Evolutionary conservation across 108 stramenopile species (phyloP).

Genomic region (Fragilariopsis cylindrus): DNA sequence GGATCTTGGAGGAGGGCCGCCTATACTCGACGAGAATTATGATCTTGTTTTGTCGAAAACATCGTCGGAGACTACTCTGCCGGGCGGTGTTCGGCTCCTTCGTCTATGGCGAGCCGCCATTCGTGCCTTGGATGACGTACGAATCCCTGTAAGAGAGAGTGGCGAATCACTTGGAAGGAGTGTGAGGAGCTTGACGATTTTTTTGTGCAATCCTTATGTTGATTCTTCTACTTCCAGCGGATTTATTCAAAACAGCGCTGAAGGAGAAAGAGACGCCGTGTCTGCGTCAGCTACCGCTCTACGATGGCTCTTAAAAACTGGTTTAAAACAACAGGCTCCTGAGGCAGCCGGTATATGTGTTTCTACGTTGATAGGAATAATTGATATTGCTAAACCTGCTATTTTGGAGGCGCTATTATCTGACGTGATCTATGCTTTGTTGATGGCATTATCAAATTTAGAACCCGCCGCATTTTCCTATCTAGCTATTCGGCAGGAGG

Average conservation of each 20-base stretch:
- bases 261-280: slow-evolving; percentile 43
- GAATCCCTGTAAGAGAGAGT: slow-evolving; percentile 65
- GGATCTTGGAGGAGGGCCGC: slow-evolving; percentile 74
- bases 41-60: slow-evolving; percentile 36
- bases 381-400: slow-evolving; percentile 58
- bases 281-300: slow-evolving; percentile 75
- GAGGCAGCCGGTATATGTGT: slow-evolving; percentile 80
- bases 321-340: slow-evolving; percentile 74
- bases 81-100: slow-evolving; percentile 67
- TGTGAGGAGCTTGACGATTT: slow-evolving; percentile 61
- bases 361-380: slow-evolving; percentile 71
- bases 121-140: slow-evolving; percentile 82
- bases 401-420: slow-evolving; percentile 81
- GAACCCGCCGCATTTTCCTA: slow-evolving; percentile 88
- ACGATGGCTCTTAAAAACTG: slow-evolving; percentile 73
- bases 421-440: slow-evolving; percentile 64
- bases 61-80: slow-evolving; percentile 20
- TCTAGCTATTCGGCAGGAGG: slow-evolving; percentile 61
- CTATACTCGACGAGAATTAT: slow-evolving; percentile 62
- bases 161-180: slow-evolving; percentile 69
- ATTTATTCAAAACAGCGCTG: neutral
- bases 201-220: slow-evolving; percentile 57
- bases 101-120: slow-evolving; percentile 69
- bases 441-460: slow-evolving; percentile 76
- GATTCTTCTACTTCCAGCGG: slow-evolving; percentile 8